Conservation (phyloP, 805 yeast genomes). For the Yamadazyma paraphyllophila region DNA sequence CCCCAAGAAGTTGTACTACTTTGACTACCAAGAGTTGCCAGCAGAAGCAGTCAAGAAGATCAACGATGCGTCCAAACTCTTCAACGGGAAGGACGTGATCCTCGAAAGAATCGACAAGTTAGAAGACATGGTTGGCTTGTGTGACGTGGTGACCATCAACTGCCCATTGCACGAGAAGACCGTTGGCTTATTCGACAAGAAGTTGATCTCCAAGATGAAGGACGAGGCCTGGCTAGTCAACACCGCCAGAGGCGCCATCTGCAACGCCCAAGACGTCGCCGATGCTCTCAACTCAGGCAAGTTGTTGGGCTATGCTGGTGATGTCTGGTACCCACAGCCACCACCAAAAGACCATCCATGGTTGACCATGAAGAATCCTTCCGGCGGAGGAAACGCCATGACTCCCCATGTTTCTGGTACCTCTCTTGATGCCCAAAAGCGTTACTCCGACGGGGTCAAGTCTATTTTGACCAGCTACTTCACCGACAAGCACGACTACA, state of each 20-base stretch:
- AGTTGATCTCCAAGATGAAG: constrained; percentile 65
- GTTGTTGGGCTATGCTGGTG: constrained; percentile 79
- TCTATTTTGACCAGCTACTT: constrained; percentile 63
- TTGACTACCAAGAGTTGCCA: constrained; percentile 70
- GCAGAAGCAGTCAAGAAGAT: constrained; percentile 44
- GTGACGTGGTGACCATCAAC: constrained; percentile 75
- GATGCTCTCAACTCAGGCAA: constrained; percentile 69
- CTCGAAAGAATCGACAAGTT: constrained; percentile 57
- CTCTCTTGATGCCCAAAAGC: constrained; percentile 72
- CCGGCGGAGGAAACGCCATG: constrained; percentile 80
- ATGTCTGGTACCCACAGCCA: constrained; percentile 85
- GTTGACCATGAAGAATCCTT: constrained; percentile 64
- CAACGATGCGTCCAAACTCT: constrained; percentile 33
- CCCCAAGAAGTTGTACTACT: constrained; percentile 71
- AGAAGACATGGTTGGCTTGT: constrained; percentile 63
- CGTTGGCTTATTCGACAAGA: constrained; percentile 63
- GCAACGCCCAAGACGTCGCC: constrained; percentile 70
- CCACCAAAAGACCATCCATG: constrained; percentile 77
- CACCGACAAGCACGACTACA: constrained; percentile 60
- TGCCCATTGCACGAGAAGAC: constrained; percentile 74
- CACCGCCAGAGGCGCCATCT: constrained; percentile 82
- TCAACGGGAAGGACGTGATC: constrained; percentile 50
- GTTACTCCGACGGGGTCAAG: constrained; percentile 71
- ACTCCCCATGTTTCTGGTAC: constrained; percentile 82
- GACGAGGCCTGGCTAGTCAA: constrained; percentile 71